Conservation (phyloP, 2,329 filamentous ascomycete species). For the Trichoderma sp. region DNA sequence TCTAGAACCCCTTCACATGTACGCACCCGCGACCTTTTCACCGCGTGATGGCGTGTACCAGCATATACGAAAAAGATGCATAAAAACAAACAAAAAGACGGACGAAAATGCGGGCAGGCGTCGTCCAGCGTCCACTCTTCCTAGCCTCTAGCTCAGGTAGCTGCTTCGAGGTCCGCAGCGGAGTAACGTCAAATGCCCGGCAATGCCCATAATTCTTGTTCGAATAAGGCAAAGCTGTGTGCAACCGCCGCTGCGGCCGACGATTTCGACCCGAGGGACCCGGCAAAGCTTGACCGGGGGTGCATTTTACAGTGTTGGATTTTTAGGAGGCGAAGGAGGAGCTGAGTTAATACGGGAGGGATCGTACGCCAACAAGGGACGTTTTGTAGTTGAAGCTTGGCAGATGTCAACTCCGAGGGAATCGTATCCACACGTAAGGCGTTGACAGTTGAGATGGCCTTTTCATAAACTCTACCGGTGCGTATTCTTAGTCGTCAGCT, state of each 20-base stretch:
- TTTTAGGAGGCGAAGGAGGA: neutral
- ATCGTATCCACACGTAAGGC: neutral
- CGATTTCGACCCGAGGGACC: neutral
- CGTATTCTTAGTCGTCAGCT: neutral
- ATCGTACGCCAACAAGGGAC: neutral
- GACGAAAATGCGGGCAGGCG: neutral
- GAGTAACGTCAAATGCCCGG: slow-evolving; percentile 1
- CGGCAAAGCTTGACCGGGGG: neutral
- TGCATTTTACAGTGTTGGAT: neutral
- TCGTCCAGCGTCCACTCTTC: too few relatives aligned
- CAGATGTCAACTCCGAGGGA: neutral
- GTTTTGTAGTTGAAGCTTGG: neutral
- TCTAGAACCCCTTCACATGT: neutral
- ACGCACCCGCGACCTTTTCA: neutral
- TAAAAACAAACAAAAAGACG: neutral
- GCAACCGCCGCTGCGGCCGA: slow-evolving; percentile 17
- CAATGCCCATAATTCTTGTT: neutral
- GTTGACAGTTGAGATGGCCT: neutral
- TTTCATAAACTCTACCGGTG: neutral
- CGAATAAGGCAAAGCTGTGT: neutral
- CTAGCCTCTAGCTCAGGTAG: neutral
- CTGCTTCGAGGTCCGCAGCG: neutral
- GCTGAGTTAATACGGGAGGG: neutral
- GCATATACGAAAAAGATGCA: slow-evolving; percentile 15
- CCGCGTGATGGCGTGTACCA: neutral